Evolutionary conservation across 2,329 filamentous ascomycete genomes (phyloP).

Genomic region (Trichoderma cornu-damae): DNA sequence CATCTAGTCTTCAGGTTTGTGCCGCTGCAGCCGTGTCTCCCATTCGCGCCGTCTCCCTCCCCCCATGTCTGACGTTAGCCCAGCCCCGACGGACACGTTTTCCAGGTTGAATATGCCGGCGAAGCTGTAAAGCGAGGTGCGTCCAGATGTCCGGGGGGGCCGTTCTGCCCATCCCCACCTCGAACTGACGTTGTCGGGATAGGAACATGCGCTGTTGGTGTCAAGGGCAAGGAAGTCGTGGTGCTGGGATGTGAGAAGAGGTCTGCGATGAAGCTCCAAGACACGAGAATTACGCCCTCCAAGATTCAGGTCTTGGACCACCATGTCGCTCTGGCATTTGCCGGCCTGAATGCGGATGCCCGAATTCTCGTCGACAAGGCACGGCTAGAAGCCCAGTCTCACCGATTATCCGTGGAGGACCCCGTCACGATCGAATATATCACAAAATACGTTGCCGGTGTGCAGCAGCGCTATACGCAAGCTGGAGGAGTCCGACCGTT

Average conservation of each 20-base stretch:
- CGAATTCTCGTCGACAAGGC: constrained; percentile 98
- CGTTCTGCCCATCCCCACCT: constrained; percentile 11
- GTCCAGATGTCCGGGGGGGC: constrained; percentile 22
- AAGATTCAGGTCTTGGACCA: constrained; percentile 96
- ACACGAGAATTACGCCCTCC: constrained; percentile 96
- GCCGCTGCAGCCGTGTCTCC: constrained; percentile 3
- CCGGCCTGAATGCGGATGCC: constrained; percentile 94
- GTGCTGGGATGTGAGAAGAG: constrained; percentile 98
- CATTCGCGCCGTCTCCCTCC: no score
- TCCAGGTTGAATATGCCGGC: constrained; percentile 98
- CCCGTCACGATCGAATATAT: constrained; percentile 98
- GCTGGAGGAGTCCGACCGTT: constrained; percentile 98
- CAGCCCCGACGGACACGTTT: constrained; percentile 98
- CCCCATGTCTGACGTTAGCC: background rate
- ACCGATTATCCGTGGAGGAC: constrained; percentile 94
- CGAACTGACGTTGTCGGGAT: constrained; percentile 18
- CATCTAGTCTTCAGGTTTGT: constrained; percentile 73
- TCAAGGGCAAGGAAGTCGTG: constrained; percentile 91
- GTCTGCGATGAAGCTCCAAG: constrained; percentile 98
- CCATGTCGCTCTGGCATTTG: constrained; percentile 95
- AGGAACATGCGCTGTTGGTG: constrained; percentile 97
- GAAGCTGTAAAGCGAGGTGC: constrained; percentile 97
- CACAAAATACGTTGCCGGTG: constrained; percentile 95
- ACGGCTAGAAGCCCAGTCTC: constrained; percentile 91
- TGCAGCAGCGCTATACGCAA: constrained; percentile 98